Base-by-base conservation (phyloP, 306 rosid species). In the Biancaea sappan region DNA sequence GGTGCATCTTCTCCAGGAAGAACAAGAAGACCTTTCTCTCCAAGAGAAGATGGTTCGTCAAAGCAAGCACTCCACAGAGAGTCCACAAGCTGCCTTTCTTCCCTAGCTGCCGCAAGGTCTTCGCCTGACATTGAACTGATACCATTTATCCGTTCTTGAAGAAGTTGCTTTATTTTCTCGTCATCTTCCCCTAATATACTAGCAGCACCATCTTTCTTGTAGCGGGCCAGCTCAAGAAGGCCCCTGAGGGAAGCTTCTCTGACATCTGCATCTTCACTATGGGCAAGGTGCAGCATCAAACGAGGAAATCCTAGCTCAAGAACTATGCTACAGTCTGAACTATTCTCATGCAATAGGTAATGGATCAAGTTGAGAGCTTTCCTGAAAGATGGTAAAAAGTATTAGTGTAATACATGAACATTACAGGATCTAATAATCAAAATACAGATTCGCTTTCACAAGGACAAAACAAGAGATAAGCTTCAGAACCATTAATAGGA, bases 291-390 rank as follows among this genome's bases (percentile, higher is more conserved):
- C 81, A 92, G 71, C 88, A 92, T 61, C 25, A 82, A 68, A 2
- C 93, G 88, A 18, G 96, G 96, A 80, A 92, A 83, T 34, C 98
- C 99, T 2, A 90, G 88, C 60, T 87, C 92, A 3, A 75, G 81
- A 24, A 78, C 84, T 3, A 86, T 68, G 70, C 75, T 82, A 88
- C 89, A 77, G 69, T 95, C 98, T 44, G 92, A 82, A 75, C 73
- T 82, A 71, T 86, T 87, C 72, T 92, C 98, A 1, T 79, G 83
- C 66, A 92, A 83, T 52, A 95, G 85, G 79, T 86, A 92, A 29
- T 90, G 92, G 71, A 92, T 84, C 88, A 95, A 83, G 77, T 92
- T 90, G 72, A 95, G 91, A 7, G 98, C 98, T 86, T 92, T 95
- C 92, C 99, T 95, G 90, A 56, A 80, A 80, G 51, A 41, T 46